Evolutionary conservation across 2,329 filamentous ascomycete species (phyloP), one percentile per base, ranked within the genome.

Genomic region (Arthrobotrys megalospora): DNA sequence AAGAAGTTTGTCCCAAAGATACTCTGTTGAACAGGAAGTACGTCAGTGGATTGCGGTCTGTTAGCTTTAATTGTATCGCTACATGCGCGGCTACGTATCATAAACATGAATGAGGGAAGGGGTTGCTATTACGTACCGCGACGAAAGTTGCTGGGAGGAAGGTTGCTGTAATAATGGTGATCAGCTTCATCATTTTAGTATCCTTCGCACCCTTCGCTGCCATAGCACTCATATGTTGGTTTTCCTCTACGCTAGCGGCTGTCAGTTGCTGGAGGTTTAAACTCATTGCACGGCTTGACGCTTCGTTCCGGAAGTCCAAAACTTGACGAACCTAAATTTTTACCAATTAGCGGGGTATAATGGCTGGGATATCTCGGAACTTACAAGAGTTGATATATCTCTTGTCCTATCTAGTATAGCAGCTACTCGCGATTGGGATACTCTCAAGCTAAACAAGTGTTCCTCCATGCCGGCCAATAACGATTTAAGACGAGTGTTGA

Each of bases 1-100:
- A 67, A 67, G 34, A 67, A 67, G 21, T 67, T 67, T 41, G 64
- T 67, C 19, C 64, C 64, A 55, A 67, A 67, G 8, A 67, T 67
- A n/a, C 64, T 55, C 64, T 67, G 16, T 53, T 45, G 34, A 3
- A 12, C 16, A 21, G 5, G 45, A 28, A 5, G 24, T 2, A 28
- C 24, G 24, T 28, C 5, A 28, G 24, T 28, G 24, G 5, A 28
- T 28, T 28, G 24, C 24, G 24, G 24, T 28, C 24, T 28, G 24
- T 5, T 28, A 2, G 5, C 24, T 28, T 28, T 28, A 2, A 28
- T 28, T 2, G 24, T 5, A 28, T 28, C 5, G 2, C 24, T 28
- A 28, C 24, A 28, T 28, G 24, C 24, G 24, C 5, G 24, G 24
- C 24, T 28, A 28, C 5, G 24, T 28, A 28, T 28, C 24, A 28